These are phyloP conservation scores for Sclerotinia glacialis DNA, from an alignment of 2,329 filamentous ascomycete genomes.

Conservation along the genomic window DNA sequence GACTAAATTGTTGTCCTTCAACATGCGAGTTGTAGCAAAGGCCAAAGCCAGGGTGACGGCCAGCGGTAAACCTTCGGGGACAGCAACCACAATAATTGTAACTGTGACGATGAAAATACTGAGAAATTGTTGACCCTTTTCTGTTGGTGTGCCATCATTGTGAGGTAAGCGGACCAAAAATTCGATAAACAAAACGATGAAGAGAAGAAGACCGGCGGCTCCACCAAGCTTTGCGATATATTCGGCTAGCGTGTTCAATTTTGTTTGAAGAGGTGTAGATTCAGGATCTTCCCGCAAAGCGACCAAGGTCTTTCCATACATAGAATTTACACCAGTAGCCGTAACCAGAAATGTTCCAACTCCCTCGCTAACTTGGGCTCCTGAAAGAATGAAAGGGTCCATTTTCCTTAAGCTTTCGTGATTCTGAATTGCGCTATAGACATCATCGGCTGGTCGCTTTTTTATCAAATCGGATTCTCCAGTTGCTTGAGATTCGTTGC, in stretches of 20 bases:
- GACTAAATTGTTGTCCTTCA: constrained; percentile 70
- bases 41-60: constrained; percentile 67
- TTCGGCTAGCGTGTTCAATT: constrained; percentile 73
- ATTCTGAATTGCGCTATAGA: constrained; percentile 60
- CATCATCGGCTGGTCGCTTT: constrained; percentile 63
- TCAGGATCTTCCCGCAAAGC: constrained; percentile 73
- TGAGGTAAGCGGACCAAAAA: constrained; percentile 62
- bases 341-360: constrained; percentile 75
- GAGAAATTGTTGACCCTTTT: constrained; percentile 61
- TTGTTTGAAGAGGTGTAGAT: constrained; percentile 74
- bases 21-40: constrained; percentile 65
- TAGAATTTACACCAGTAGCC: constrained; percentile 69
- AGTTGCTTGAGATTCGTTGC: constrained; percentile 72
- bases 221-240: constrained; percentile 76
- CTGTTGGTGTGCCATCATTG: constrained; percentile 47
- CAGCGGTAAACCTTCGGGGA: constrained; percentile 63
- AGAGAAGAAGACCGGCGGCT: constrained; percentile 70
- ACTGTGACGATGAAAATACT: constrained; percentile 63
- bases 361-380: constrained; percentile 73
- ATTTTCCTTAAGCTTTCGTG: constrained; percentile 60
- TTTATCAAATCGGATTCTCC: constrained; percentile 72
- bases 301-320: constrained; percentile 75
- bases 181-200: constrained; percentile 75
- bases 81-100: constrained; percentile 66
- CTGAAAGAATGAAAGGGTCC: constrained; percentile 79